These are phyloP conservation scores for Rhododendron simsii DNA, from an alignment of 148 eudicot species.

Conservation along the genomic window DNA sequence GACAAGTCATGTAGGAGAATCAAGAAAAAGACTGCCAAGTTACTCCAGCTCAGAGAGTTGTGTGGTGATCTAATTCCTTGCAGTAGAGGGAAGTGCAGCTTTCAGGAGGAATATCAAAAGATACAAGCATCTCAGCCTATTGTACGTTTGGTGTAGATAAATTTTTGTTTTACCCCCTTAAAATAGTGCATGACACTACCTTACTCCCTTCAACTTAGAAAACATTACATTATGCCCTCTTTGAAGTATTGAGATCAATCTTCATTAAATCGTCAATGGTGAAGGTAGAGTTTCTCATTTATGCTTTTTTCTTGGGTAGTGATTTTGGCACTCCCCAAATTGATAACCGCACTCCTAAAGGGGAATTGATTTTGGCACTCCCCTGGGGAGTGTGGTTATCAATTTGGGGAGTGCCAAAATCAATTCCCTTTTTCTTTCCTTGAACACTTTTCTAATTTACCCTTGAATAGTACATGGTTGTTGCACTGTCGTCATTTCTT, in stretches of 20 bases:
- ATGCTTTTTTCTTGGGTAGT: not conserved
- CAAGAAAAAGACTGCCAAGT: slow-evolving; percentile 31
- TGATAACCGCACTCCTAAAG: too few relatives aligned
- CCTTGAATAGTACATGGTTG: not conserved
- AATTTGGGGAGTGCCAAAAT: too few relatives aligned
- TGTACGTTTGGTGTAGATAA: slow-evolving; percentile 30
- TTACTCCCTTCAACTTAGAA: not conserved
- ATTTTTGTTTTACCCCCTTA: not conserved
- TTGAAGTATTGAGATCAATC: not conserved
- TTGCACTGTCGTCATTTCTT: not conserved
- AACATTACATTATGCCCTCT: not conserved
- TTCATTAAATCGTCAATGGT: not conserved
- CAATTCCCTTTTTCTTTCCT: not conserved
- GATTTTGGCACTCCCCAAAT: too few relatives aligned
- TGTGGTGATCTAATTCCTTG: slow-evolving; percentile 48
- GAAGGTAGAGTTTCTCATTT: not conserved
- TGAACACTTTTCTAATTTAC: not conserved
- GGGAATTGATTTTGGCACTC: too few relatives aligned
- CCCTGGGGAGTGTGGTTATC: too few relatives aligned
- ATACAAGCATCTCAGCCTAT: slow-evolving; percentile 55
- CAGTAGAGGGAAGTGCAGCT: slow-evolving; percentile 47
- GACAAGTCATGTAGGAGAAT: slow-evolving; percentile 11
- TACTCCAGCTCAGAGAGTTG: slow-evolving; percentile 59
- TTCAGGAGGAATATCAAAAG: slow-evolving; percentile 57
- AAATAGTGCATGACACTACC: not conserved